phyloP scores from a whole-genome alignment of 1,139 yeast species.

The Taphrina flavorubra region DNA sequence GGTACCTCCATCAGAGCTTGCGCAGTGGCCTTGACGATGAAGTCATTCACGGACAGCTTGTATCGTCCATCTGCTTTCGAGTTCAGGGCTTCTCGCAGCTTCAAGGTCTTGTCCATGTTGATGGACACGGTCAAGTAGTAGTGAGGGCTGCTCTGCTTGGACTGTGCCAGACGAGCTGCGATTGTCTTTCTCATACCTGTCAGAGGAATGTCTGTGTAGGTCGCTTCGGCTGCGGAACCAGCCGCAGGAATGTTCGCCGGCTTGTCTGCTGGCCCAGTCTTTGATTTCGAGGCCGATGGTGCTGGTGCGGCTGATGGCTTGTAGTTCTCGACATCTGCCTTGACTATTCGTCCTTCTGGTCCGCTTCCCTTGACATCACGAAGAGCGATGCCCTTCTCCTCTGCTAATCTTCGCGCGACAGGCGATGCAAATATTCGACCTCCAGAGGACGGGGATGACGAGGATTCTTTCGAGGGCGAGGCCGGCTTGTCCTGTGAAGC shows the following conservation, averaged over 20 bases:
- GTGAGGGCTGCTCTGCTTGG: slow-evolving; percentile 86
- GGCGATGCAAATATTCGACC: slow-evolving; percentile 91
- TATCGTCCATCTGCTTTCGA: slow-evolving; percentile 83
- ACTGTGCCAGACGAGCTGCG: slow-evolving; percentile 83
- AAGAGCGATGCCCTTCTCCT: slow-evolving; percentile 87
- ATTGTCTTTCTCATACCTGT: slow-evolving; percentile 93
- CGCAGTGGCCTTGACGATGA: slow-evolving; percentile 91
- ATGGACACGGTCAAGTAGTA: slow-evolving; percentile 87
- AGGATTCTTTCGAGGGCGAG: slow-evolving; percentile 46
- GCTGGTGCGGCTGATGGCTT: slow-evolving; percentile 54
- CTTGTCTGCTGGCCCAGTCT: slow-evolving; percentile 48
- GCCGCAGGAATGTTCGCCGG: slow-evolving; percentile 58
- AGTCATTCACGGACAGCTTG: slow-evolving; percentile 91
- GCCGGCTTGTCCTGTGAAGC: slow-evolving; percentile 46
- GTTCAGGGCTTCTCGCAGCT: slow-evolving; percentile 88
- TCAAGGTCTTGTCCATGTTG: slow-evolving; percentile 85
- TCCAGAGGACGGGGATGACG: slow-evolving; percentile 50
- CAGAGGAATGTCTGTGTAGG: slow-evolving; percentile 82
- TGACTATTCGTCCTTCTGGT: slow-evolving; percentile 91
- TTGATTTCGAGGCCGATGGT: slow-evolving; percentile 20
- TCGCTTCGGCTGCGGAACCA: slow-evolving; percentile 61
- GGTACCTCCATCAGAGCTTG: slow-evolving; percentile 90
- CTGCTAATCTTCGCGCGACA: slow-evolving; percentile 88
- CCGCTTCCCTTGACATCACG: slow-evolving; percentile 89
- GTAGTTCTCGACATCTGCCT: slow-evolving; percentile 82